Base-by-base conservation (phyloP, 805 yeast genomes). In the Saturnispora kantuleensis region DNA sequence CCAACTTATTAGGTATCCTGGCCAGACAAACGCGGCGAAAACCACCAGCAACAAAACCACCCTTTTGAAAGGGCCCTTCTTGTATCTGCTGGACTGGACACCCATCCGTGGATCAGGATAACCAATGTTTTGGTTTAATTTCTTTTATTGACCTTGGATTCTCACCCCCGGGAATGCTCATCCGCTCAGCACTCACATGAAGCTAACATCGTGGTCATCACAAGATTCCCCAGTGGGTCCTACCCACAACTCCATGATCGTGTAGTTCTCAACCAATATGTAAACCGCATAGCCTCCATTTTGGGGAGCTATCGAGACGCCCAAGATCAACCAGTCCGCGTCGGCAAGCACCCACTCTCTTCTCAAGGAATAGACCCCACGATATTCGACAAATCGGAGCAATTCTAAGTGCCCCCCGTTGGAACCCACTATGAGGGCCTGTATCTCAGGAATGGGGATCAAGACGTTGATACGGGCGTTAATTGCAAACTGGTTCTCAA, bases 371-470 rank as follows among this genome's bases (percentile, higher is more conserved):
- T 58, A 61, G 1, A 70, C 43, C 0, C 76, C 76, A 28, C 72
- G 50, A 47, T 63, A 66, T 29, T 62, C 54, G 3, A 72, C 70
- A 30, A 72, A 49, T 17, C 78, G 53, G 49, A 71, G 65, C 0
- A 71, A 51, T 0, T 70, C 55, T 12, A 69, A 62, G n/a, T 60
- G 55, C 0, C 77, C 77, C 5, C 65, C 59, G 39, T 71, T 75
- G 1, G 74, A 64, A 0, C 62, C 74, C 3, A 63, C 65, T 4
- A 70, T 54, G 11, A 65, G 56, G n/a, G 71, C 67, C 6, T 64
- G 61, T 4, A 73, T 44, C 38, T 64, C 67, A 0, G 71, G 70
- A 6, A 73, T 64, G 10, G 68, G 50, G 21, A 58, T 37, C 2
- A 54, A 44, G 10, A 65, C 37, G 9, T 64, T 62, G 5, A 63